Base-by-base conservation (phyloP, 1,284 basidiomycete genomes). In the Puccinia polysora region DNA sequence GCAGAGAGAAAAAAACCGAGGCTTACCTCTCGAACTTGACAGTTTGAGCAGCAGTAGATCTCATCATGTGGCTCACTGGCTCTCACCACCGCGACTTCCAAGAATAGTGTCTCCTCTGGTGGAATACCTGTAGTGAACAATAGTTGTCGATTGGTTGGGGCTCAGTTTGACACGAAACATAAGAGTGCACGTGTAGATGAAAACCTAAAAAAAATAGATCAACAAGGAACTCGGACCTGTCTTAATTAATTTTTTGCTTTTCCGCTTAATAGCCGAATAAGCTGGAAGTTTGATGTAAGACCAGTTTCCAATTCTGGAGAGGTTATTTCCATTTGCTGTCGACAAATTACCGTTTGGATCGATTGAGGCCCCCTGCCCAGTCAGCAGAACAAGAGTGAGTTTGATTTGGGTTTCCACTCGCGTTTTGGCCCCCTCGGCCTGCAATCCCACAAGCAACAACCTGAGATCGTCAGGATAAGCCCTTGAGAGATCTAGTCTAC, bases 331-430 rank as follows among this genome's bases (percentile, higher is more conserved):
- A 28, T 25, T 12, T 20, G 28, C 12, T 14, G 58, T 49, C n/a
- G 34, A 62, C 30, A 70, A 30, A 47, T 50, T 53, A 28, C 68
- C 68, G 62, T 70, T 38, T 30, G 4, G 50, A 30, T 58, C 56
- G 56, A 52, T 53, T 40, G 56, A 45, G 45, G 32, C 56, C 23
- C 56, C 56, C 34, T 70, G 20, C 10, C 69, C 69, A 8, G 38
- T 40, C 23, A 71, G 25, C 12, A 65, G 32, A 25, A 73, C 53
- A 14, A 92, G 82, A 10, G 86, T 86, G 45, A 92, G 85, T 77
- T 90, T 86, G 64, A 93, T 87, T 82, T 93, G 92, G 0, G 92
- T 96, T 80, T 96, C 93, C 25, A 96, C 92, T 28, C 92, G 86
- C 62, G 90, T 92, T 81, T 95, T 94, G n/a, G 91, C 89, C 30